Conservation (phyloP, 2,329 filamentous ascomycete genomes). For the Ophiocordyceps sinensis region DNA sequence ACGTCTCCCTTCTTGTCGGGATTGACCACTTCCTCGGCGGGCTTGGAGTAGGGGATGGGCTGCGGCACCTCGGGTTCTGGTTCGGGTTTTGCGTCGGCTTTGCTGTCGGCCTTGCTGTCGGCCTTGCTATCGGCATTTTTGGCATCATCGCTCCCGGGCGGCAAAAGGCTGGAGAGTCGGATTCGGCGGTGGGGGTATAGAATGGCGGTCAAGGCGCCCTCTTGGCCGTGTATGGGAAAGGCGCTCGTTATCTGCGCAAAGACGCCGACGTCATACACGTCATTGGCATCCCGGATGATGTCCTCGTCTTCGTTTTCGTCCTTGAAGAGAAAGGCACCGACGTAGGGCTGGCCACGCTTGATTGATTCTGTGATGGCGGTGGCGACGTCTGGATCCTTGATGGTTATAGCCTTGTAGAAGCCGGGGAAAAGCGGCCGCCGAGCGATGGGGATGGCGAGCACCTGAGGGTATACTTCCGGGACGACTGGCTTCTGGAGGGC, state of each 20-base stretch:
- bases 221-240: slow-evolving; percentile 79
- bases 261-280: slow-evolving; percentile 91
- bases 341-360: slow-evolving; percentile 91
- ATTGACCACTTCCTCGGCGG: slow-evolving; percentile 33
- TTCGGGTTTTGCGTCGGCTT: slow-evolving; percentile 27
- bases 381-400: slow-evolving; percentile 82
- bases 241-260: slow-evolving; percentile 97
- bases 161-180: slow-evolving; percentile 69
- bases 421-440: slow-evolving; percentile 90
- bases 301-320: slow-evolving; percentile 91
- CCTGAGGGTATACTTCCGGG: slow-evolving; percentile 91
- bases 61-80: slow-evolving; percentile 36
- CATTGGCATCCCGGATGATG: slow-evolving; percentile 75
- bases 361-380: slow-evolving; percentile 92
- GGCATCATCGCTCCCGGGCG: slow-evolving; percentile 41
- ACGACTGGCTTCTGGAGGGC: slow-evolving; percentile 77
- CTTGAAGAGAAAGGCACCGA: slow-evolving; percentile 93
- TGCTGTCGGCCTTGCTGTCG: too few species aligned
- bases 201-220: slow-evolving; percentile 76
- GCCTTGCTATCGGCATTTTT: slow-evolving; percentile 36
- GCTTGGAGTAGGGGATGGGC: slow-evolving; percentile 42
- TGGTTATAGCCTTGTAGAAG: slow-evolving; percentile 98
- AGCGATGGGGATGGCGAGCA: slow-evolving; percentile 92
- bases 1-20: slow-evolving; percentile 78
- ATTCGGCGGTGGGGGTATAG: slow-evolving; percentile 93